phyloP scores from a whole-genome alignment of 495 filamentous ascomycete species.

The Lindgomyces ingoldianus region DNA sequence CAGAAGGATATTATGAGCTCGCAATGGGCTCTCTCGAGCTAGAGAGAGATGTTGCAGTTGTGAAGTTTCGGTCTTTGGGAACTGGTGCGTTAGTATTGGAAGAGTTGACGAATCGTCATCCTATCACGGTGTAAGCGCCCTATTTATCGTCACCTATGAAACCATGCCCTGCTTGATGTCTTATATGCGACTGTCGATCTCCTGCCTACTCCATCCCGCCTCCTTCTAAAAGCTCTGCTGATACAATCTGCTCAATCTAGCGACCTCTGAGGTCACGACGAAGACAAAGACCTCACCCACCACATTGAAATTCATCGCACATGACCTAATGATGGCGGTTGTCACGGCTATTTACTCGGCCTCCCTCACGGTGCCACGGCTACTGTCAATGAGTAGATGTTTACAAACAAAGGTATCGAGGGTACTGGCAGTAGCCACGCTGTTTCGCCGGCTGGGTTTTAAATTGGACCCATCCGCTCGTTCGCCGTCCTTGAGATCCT shows the following conservation, averaged over 20 bases:
- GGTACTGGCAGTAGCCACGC: no score
- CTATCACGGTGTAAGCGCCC: conserved; percentile 2
- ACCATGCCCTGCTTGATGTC: no score
- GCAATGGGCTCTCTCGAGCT: no score
- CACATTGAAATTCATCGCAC: neutral
- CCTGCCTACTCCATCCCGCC: no score
- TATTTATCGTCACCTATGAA: no score
- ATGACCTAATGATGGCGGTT: neutral
- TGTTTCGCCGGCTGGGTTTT: neutral
- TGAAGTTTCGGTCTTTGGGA: neutral
- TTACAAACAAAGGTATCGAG: conserved; percentile 7
- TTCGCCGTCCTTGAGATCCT: conserved; percentile 20
- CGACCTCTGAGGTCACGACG: no score
- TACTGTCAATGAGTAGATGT: conserved; percentile 1
- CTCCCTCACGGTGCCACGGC: neutral
- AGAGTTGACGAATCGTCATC: neutral
- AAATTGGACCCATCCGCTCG: conserved; percentile 15
- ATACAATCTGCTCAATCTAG: no score
- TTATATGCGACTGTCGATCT: no score
- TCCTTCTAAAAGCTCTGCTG: no score
- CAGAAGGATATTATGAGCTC: neutral
- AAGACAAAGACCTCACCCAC: no score
- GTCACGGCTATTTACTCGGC: neutral
- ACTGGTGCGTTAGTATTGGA: neutral
- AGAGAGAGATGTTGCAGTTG: neutral